Conservation (phyloP, 2,329 filamentous ascomycete species). For the Neopestalotiopsis rosae region DNA sequence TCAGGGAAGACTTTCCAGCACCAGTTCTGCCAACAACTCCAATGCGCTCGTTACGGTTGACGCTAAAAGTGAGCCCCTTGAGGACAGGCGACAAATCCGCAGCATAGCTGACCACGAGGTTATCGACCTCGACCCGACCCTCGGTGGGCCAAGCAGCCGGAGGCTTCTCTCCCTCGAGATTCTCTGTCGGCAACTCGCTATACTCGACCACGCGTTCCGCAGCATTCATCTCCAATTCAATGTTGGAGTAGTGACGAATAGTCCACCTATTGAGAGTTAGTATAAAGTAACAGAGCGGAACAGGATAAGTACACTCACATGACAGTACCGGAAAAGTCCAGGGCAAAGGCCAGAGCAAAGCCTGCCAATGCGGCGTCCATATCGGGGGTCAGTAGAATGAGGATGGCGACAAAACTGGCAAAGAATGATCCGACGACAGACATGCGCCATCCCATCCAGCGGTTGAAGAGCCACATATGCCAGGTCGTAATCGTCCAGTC, state of each 20-base stretch:
- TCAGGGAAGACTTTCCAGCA: constrained; percentile 78
- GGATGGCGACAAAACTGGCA: constrained; percentile 65
- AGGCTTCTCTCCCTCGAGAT: constrained; percentile 63
- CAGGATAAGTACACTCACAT: constrained; percentile 37
- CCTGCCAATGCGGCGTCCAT: constrained; percentile 76
- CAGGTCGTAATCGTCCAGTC: constrained; percentile 69
- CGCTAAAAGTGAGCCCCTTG: constrained; percentile 70
- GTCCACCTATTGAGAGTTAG: constrained; percentile 39
- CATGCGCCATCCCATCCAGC: constrained; percentile 80
- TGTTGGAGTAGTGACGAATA: constrained; percentile 69
- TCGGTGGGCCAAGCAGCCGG: constrained; percentile 78
- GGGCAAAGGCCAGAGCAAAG: constrained; percentile 75
- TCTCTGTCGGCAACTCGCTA: constrained; percentile 70
- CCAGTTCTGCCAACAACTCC: constrained; percentile 82
- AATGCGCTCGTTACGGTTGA: constrained; percentile 71
- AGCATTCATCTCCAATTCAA: constrained; percentile 81
- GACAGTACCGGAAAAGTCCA: constrained; percentile 70
- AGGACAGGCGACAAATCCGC: constrained; percentile 73
- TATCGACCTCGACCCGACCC: constrained; percentile 74
- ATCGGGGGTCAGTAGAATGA: constrained; percentile 64
- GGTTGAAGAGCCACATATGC: constrained; percentile 74
- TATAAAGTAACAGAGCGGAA: not conserved
- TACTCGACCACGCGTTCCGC: constrained; percentile 80
- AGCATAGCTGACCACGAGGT: constrained; percentile 76
- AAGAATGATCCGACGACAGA: constrained; percentile 72